A percentile compares a stretch with the other conserved stretches of the same genome.
Evolutionary conservation across 768 basidiomycete species (phyloP).

Genomic region (Termitomyces titanicus): DNA sequence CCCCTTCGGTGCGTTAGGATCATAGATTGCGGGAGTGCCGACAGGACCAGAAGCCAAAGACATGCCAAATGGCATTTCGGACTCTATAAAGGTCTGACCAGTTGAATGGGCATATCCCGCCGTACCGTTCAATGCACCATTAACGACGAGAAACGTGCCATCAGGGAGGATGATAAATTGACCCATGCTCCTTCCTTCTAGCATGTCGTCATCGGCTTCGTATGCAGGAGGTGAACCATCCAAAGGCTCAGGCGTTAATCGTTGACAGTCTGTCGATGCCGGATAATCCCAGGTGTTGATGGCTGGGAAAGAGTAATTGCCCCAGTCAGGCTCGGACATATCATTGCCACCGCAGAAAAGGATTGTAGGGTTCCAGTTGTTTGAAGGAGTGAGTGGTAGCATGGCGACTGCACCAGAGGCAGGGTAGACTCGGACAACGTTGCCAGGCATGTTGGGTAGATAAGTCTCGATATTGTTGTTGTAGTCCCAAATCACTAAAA

Average conservation of each 20-base stretch:
- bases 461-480: conserved; percentile 52
- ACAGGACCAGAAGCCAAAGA: conserved; percentile 81
- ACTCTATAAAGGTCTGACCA: conserved; percentile 38
- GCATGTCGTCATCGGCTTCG: conserved; percentile 71
- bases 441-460: conserved; percentile 70
- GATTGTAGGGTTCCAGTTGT: conserved; percentile 82
- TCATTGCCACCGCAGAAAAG: conserved; percentile 90
- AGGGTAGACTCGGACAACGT: conserved; percentile 81
- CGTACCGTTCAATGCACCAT: conserved; percentile 83
- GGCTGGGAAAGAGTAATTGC: conserved; percentile 70
- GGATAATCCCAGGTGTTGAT: conserved; percentile 73
- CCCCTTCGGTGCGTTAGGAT: conserved; percentile 70
- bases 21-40: conserved; percentile 77
- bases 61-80: conserved; percentile 64
- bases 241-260: conserved; percentile 81
- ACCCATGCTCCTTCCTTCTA: conserved; percentile 82
- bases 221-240: conserved; percentile 62
- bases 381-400: conserved; percentile 86
- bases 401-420: conserved; percentile 87
- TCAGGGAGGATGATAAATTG: conserved; percentile 85
- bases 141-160: conserved; percentile 73
- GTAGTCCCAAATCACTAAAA: conserved; percentile 48
- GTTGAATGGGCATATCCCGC: conserved; percentile 76
- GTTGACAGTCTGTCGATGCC: conserved; percentile 70
- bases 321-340: conserved; percentile 70